phyloP scores from a whole-genome alignment of 148 eudicot genomes.

The Rhododendron ferrugineum region DNA sequence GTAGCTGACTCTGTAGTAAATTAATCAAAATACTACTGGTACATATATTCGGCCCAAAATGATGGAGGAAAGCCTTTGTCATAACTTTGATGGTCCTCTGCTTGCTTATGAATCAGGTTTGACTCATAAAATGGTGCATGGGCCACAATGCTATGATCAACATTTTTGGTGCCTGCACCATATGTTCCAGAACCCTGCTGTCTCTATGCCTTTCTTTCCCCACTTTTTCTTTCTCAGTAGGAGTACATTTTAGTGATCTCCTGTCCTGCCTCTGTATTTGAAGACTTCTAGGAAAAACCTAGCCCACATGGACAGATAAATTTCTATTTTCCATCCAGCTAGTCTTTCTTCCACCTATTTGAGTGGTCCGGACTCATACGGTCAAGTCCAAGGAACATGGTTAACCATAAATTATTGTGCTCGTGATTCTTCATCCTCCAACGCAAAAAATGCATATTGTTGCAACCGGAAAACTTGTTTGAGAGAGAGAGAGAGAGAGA shows the following conservation, averaged over 20 bases:
- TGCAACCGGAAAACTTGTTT: too few relatives aligned
- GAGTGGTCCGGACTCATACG: neutral
- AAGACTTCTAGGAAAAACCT: neutral
- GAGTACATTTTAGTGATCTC: too few relatives aligned
- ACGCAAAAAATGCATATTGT: too few relatives aligned
- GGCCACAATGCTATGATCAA: neutral
- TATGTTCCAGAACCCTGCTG: neutral
- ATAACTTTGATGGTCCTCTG: neutral
- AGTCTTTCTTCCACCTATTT: neutral
- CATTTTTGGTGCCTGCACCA: neutral
- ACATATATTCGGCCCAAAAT: neutral
- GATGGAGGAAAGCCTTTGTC: neutral
- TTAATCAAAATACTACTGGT: neutral
- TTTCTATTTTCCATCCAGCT: neutral
- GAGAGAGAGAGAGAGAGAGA: neutral
- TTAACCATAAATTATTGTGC: too few relatives aligned
- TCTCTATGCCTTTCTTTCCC: neutral
- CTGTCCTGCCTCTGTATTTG: too few relatives aligned
- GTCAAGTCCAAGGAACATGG: too few relatives aligned
- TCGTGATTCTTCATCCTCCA: too few relatives aligned
- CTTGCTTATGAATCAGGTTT: neutral
- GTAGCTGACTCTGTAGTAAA: too few relatives aligned
- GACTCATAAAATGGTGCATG: neutral
- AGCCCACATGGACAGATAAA: neutral
- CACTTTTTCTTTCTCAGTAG: neutral